Percentiles rank a stretch among this genome's conserved stretches.
phyloP scores from a whole-genome alignment of 257 asterid genomes.

The Prunella vulgaris region DNA sequence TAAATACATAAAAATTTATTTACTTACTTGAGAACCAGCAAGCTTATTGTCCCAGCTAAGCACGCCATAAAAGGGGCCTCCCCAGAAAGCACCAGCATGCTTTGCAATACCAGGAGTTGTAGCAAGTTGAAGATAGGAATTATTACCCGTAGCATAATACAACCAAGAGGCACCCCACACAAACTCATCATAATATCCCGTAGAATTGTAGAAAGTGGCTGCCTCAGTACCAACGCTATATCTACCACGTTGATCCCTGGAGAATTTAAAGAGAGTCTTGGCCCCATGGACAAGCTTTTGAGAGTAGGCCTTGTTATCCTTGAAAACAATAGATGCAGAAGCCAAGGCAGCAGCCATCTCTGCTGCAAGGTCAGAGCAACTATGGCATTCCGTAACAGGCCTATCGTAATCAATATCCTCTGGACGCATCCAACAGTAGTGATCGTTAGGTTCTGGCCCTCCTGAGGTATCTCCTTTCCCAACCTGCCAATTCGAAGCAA shows the following conservation, averaged over 20 bases:
- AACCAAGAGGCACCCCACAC: conserved; percentile 97
- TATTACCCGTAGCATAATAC: conserved; percentile 91
- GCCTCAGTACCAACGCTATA: conserved; percentile 75
- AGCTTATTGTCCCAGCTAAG: conserved; percentile 94
- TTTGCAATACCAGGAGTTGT: conserved; percentile 68
- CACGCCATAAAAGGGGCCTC: conserved; percentile 90
- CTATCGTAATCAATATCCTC: conserved; percentile 84
- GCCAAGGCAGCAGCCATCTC: conserved; percentile 99
- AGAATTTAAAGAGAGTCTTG: conserved; percentile 67
- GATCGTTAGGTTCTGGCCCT: conserved; percentile 66
- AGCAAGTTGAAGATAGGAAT: conserved; percentile 79
- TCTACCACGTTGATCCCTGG: conserved; percentile 87
- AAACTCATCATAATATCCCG: conserved; percentile 78
- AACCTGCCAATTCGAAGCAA: conserved; percentile 44
- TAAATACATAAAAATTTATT: background rate
- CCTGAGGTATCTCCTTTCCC: conserved; percentile 77
- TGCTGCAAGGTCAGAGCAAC: conserved; percentile 92
- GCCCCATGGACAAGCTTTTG: conserved; percentile 96
- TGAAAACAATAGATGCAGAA: conserved; percentile 93
- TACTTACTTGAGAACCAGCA: conserved; percentile 86
- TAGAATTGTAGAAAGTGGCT: conserved; percentile 63
- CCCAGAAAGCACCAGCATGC: conserved; percentile 97
- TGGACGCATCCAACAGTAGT: conserved; percentile 92
- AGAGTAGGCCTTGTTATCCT: conserved; percentile 84
- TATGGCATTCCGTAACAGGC: conserved; percentile 50